Base-by-base conservation (phyloP, 495 filamentous ascomycete species). In the Thozetella sp. region DNA sequence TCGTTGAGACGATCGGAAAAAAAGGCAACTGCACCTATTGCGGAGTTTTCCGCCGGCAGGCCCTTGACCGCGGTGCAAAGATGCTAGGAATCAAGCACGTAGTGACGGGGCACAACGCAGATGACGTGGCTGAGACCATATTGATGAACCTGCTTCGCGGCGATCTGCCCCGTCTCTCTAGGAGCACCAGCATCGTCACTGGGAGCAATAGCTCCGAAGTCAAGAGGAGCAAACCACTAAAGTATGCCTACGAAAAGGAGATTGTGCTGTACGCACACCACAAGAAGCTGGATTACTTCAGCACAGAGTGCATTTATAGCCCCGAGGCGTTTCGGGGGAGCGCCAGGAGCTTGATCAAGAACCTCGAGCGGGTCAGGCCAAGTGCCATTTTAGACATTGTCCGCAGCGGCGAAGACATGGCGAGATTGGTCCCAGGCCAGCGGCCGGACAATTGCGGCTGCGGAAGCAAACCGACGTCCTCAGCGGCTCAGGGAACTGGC, bases 11-110 rank as follows among this genome's bases (percentile, higher is more conserved):
- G 57, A 90, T 98, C 53, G 96, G 96, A 24, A 97, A 97, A 74
- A 97, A 97, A 76, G 96, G 96, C 37, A 99, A 98, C 74, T 99
- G 95, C 80, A 99, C 95, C 26, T 98, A 98, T 72, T 99, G 95
- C 67, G 95, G 95, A 2, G 95, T 99, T 27, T 99, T 99, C 67
- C 85, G 95, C 13, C 85, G 95, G 51, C 95, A 99, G 79, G 95
- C 95, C 13, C 81, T 99, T 40, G 95, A 99, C 73, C 86, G 95
- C 6, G 95, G 95, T 25, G 93, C 96, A 1, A 91, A 91, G 64
- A 87, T 87, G 63, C 76, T 99, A 61, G 91, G 88, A 0, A 96
- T 99, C 67, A 87, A 86, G 60, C 95, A 99, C 75, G 96, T 98
- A 4, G 94, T 98, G 17, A 99, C 95, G 9, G 95, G 95, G 1